These are phyloP conservation scores for Cymbopogon citratus DNA, from an alignment of 176 grass and related monocot species.

Conservation along the genomic window DNA sequence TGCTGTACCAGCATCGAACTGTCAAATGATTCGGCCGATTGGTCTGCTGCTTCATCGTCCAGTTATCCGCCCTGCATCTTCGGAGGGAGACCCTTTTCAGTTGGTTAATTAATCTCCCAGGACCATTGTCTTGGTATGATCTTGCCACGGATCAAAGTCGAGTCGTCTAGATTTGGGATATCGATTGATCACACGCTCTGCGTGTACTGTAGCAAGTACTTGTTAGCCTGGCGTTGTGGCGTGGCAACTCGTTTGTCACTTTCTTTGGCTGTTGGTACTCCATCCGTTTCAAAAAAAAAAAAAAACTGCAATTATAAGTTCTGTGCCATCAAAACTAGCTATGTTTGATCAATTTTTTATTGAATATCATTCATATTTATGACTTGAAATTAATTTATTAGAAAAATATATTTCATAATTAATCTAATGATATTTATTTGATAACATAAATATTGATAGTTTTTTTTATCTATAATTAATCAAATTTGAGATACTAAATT, in stretches of 20 bases:
- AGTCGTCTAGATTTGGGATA: background rate
- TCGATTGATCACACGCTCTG: background rate
- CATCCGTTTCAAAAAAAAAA: background rate
- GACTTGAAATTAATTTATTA: too few relatives aligned
- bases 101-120: background rate
- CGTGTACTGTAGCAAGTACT: background rate
- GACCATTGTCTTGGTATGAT: background rate
- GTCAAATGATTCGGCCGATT: background rate
- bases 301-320: too few relatives aligned
- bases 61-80: background rate
- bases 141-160: background rate
- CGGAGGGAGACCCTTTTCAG: background rate
- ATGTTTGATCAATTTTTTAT: too few relatives aligned
- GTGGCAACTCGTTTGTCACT: background rate
- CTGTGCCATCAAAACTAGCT: too few relatives aligned
- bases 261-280: background rate
- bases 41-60: background rate
- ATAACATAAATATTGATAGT: too few relatives aligned
- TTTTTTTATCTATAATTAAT: too few relatives aligned
- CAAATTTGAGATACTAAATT: too few relatives aligned
- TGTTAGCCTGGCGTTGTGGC: background rate
- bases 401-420: too few relatives aligned
- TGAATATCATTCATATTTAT: too few relatives aligned
- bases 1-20: background rate
- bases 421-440: too few relatives aligned